These are phyloP conservation scores for Ogataea ramenticola DNA, from an alignment of 805 yeast species.

Conservation along the genomic window DNA sequence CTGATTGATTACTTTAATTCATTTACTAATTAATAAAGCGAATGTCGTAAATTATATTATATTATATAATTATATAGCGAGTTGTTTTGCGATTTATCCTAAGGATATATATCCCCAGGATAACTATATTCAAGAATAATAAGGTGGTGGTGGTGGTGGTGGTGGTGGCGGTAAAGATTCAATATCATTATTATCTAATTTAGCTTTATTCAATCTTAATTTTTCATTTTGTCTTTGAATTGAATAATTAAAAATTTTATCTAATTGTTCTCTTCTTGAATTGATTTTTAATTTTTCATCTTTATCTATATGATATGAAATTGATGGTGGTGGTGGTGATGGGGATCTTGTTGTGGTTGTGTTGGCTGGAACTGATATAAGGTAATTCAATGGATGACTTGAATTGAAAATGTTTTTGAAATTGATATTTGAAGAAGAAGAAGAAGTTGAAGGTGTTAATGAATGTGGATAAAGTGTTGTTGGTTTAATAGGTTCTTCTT, in stretches of 20 bases:
- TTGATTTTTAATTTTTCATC: constrained; percentile 17
- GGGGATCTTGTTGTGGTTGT: background rate
- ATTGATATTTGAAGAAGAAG: background rate
- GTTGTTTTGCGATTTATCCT: too few species aligned
- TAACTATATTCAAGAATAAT: too few species aligned
- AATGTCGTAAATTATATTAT: too few species aligned
- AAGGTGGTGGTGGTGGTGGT: background rate
- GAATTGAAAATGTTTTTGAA: background rate
- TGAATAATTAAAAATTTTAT: constrained; percentile 11
- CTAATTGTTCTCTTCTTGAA: constrained; percentile 19
- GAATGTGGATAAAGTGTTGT: background rate
- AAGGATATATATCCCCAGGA: too few species aligned
- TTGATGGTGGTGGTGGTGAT: background rate
- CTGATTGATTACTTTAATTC: too few species aligned
- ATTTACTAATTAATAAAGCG: too few species aligned
- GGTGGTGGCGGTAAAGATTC: background rate
- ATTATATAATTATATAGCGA: too few species aligned
- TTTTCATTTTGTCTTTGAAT: background rate
- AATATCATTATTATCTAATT: background rate
- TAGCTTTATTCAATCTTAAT: background rate
- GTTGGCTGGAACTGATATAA: background rate
- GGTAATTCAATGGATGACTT: background rate
- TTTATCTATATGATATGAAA: constrained; percentile 16
- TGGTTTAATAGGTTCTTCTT: background rate
- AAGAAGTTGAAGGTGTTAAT: background rate